Base-by-base conservation (phyloP, 129 eudicot species). In the Pittosporum tobira region DNA sequence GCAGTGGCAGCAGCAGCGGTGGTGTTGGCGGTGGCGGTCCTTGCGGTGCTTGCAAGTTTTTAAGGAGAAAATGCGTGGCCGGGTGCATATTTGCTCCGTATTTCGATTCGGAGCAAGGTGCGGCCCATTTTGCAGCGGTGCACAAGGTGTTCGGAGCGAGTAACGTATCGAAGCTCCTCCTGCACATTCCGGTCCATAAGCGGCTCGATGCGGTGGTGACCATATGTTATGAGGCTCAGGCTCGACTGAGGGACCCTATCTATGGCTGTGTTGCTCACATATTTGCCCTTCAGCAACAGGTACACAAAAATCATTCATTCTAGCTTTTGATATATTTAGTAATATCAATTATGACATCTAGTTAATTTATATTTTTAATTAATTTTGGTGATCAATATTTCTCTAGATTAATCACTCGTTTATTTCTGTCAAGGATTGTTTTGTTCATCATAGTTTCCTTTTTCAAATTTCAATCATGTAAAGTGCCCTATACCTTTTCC, bases 131-230 rank as follows among this genome's bases (percentile, higher is more conserved):
- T 18, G 96, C 94, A 13, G 96, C 84, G 1, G 96, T 83, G 44
- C 95, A 87, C 64, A 83, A 77, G 67, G 95, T 87, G 52, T 87
- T 87, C 49, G 95, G 96, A 57, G 96, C 96, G 0, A 87, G 96
- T 47, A 87, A 87, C 16, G 85, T 83, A 1, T 83, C 93, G 9
- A 87, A 87, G 64, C 82, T 87, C 0, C 77, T 87, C 2, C 68
- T 31, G 0, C 82, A 80, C 23, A 80, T 87, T 24, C 93, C 93
- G 21, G 74, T 75, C 5, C 73, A 83, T 23, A 80, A 78, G 78
- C 75, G 96, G 75, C 76, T 78, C 29, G 94, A 88, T 24, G 88
- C 94, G 12, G 96, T 83, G 48, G 86, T 83, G n/a, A 88, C 82
- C 48, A 78, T 83, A 4, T 88, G 96, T 59, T 88, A 80, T 25